Percentiles rank a stretch among this genome's conserved stretches.
Evolutionary conservation across 2,329 filamentous ascomycete species (phyloP).

Genomic region (Fusarium sp.): DNA sequence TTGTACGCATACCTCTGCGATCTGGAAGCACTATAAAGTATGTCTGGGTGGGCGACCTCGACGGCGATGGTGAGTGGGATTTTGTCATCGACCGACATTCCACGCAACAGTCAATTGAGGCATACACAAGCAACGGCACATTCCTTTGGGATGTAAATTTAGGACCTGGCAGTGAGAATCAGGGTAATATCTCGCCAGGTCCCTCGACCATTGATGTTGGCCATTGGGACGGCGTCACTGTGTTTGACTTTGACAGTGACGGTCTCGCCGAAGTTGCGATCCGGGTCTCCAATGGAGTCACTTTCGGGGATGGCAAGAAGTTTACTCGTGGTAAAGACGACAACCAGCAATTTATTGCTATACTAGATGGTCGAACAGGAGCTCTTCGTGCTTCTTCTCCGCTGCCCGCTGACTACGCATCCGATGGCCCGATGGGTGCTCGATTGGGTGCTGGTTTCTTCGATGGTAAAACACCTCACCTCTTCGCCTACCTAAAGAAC

Average conservation of each 20-base stretch:
- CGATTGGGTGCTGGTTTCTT: slow-evolving; percentile 35
- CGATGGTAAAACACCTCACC: slow-evolving; percentile 25
- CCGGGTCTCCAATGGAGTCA: slow-evolving; percentile 39
- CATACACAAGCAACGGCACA: slow-evolving; percentile 31
- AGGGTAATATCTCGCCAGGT: slow-evolving; percentile 37
- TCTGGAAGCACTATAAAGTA: slow-evolving; percentile 36
- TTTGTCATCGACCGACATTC: slow-evolving; percentile 39
- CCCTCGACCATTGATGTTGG: slow-evolving; percentile 34
- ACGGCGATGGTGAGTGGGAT: slow-evolving; percentile 40
- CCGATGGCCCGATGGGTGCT: slow-evolving; percentile 27
- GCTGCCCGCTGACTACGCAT: slow-evolving; percentile 18
- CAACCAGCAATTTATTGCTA: slow-evolving; percentile 37
- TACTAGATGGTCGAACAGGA: slow-evolving; percentile 34
- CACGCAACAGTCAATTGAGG: slow-evolving; percentile 22
- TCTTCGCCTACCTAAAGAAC: slow-evolving; percentile 39
- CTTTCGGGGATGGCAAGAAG: slow-evolving; percentile 30
- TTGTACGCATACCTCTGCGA: slow-evolving; percentile 33
- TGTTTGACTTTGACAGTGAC: slow-evolving; percentile 42
- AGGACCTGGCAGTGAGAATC: slow-evolving; percentile 36
- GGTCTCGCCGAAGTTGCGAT: slow-evolving; percentile 38
- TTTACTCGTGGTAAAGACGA: slow-evolving; percentile 20
- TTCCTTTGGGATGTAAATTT: slow-evolving; percentile 38
- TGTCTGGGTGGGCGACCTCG: slow-evolving; percentile 41
- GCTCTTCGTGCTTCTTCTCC: slow-evolving; percentile 19
- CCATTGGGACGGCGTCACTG: slow-evolving; percentile 40